These are phyloP conservation scores for Lipomyces lipofer DNA, from an alignment of 805 yeast genomes.

Conservation along the genomic window DNA sequence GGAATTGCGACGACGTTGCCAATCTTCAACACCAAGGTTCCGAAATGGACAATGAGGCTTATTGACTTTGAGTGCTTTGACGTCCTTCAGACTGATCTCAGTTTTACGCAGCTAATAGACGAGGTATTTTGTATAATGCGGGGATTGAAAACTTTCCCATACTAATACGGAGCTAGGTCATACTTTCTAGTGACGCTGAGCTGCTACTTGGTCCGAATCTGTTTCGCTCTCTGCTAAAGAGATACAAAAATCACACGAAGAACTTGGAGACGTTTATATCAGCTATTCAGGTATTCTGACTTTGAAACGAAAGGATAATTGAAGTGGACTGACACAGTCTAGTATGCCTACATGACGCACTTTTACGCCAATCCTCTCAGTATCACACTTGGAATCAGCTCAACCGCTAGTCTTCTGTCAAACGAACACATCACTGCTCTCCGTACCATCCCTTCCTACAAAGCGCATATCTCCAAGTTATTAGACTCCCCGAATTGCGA, in stretches of 20 bases:
- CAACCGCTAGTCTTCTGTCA: slow-evolving; percentile 10
- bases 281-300: slow-evolving; percentile 32
- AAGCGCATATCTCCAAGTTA: slow-evolving; percentile 1
- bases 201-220: slow-evolving; percentile 18
- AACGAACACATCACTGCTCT: slow-evolving; percentile 35
- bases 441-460: slow-evolving; percentile 43
- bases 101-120: slow-evolving; percentile 20
- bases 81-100: slow-evolving; percentile 30
- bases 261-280: slow-evolving; percentile 15
- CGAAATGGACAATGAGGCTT: slow-evolving; percentile 35
- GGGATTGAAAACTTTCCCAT: background rate
- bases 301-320: slow-evolving; percentile 10
- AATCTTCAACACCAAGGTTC: slow-evolving; percentile 40
- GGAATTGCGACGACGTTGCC: slow-evolving; percentile 42
- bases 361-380: slow-evolving; percentile 43
- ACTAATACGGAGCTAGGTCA: background rate
- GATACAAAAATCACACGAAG: slow-evolving; percentile 18
- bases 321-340: background rate
- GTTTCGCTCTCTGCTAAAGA: slow-evolving; percentile 5
- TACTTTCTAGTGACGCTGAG: slow-evolving; percentile 12
- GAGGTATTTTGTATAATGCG: background rate
- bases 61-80: slow-evolving; percentile 36
- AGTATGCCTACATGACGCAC: slow-evolving; percentile 41
- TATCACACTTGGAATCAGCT: slow-evolving; percentile 27
- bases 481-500: background rate